Conservation (phyloP, 2,329 filamentous ascomycete genomes). For the Aureobasidium sp. region DNA sequence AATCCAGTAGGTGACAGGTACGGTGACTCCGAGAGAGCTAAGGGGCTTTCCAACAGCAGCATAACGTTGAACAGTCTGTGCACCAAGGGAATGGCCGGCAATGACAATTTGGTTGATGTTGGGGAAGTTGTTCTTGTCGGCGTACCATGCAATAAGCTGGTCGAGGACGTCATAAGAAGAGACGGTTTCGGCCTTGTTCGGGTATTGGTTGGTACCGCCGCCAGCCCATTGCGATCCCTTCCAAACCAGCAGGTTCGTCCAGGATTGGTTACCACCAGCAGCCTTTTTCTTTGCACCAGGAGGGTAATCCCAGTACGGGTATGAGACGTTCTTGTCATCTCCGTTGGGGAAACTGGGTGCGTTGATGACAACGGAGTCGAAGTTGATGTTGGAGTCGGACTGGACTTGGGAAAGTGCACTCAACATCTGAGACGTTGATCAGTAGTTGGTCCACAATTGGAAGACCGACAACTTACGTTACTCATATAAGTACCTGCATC, state of each 20-base stretch:
- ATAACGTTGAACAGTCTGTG: constrained; percentile 29
- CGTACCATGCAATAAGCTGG: constrained; percentile 29
- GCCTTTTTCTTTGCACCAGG: constrained; percentile 15
- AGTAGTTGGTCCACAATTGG: neutral
- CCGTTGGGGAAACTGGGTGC: constrained; percentile 30
- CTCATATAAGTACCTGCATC: constrained; percentile 28
- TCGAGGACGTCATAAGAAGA: constrained; percentile 28
- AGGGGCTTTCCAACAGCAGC: constrained; percentile 23
- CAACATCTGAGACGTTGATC: constrained; percentile 17
- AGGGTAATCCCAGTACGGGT: constrained; percentile 24
- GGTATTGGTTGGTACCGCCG: constrained; percentile 29
- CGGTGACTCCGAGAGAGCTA: constrained; percentile 16
- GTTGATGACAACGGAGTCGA: constrained; percentile 25
- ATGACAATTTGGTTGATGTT: constrained; percentile 31
- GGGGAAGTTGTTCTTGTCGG: constrained; percentile 25
- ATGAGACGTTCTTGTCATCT: constrained; percentile 27
- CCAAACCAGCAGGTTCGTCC: constrained; percentile 27
- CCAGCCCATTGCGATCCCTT: constrained; percentile 27
- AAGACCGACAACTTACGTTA: constrained; percentile 3
- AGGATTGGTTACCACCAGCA: constrained; percentile 21
- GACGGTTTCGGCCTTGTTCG: constrained; percentile 20
- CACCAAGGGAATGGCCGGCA: constrained; percentile 29
- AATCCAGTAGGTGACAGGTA: constrained; percentile 26
- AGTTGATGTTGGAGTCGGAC: constrained; percentile 22
- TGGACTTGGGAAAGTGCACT: constrained; percentile 25